Evolutionary conservation across 2,329 filamentous ascomycete species (phyloP), one percentile per base, ranked within the genome.

Genomic region (Acrocalymma vagum): DNA sequence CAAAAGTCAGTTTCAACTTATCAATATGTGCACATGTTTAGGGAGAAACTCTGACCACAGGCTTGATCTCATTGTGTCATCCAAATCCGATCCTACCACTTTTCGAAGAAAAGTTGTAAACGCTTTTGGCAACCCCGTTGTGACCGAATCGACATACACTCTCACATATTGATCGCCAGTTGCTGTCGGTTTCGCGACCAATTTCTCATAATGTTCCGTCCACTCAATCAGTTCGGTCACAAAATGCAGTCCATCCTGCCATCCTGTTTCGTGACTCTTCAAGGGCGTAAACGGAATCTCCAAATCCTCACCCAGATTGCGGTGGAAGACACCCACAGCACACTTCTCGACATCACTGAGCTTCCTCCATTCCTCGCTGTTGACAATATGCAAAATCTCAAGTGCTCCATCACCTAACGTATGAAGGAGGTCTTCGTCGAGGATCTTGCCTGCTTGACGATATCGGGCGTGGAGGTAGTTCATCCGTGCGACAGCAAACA

Each of bases 91-190:
- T 13, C 42, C 42, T 23, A 45, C 27, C 6, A 45, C 27, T 23
- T 41, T n/a, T 23, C 42, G 30, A 9, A 45, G 16, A 17, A 45
- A 25, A 24, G 15, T 18, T 22, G 42, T 45, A 9, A 36, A 21
- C 3, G 3, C 25, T 17, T 32, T 41, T 4, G 26, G 21, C 37
- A 45, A 30, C 14, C 32, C 33, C 32, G 26, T 37, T 3, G 31
- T 37, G 11, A 24, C 42, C 10, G 42, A 45, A 29, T 45, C 37
- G n/a, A 42, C 42, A 41, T 45, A 45, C 10, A 42, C 42, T 13
- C 42, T 29, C 13, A 45, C 42, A 32, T 45, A 45, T 43, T 74
- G 67, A 45, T 76, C 53, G 16, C 53, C 51, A 14, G 55, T 51
- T 18, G 32, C 24, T 17, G 35, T 40, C 20, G 54, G 53, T 32